phyloP scores from a whole-genome alignment of 2,329 filamentous ascomycete genomes.

The Akanthomyces muscarius region DNA sequence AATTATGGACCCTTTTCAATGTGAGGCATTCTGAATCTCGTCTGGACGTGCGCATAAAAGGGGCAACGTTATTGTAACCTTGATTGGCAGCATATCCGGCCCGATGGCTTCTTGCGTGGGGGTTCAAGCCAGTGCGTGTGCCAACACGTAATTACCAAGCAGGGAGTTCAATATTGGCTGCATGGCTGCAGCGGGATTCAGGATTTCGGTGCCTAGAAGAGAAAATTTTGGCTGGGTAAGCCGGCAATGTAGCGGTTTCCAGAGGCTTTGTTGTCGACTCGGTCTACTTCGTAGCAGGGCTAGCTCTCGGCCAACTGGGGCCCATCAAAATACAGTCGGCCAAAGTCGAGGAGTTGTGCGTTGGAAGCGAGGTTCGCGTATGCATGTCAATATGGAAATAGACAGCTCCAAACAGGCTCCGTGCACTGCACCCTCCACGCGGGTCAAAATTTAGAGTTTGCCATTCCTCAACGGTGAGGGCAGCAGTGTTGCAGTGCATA shows the following conservation, averaged over 20 bases:
- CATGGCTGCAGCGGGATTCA: slow-evolving; percentile 3
- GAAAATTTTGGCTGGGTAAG: neutral
- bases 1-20: neutral
- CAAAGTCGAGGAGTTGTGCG: neutral
- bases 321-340: neutral
- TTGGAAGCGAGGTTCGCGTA: neutral
- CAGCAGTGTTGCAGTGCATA: slow-evolving; percentile 14
- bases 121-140: neutral
- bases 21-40: neutral
- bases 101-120: neutral
- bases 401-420: neutral
- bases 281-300: neutral
- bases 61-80: neutral
- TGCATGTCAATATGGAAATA: neutral
- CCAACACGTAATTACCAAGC: neutral
- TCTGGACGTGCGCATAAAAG: neutral
- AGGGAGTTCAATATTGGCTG: neutral
- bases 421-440: slow-evolving; percentile 1
- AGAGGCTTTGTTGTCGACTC: neutral
- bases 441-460: slow-evolving; percentile 14
- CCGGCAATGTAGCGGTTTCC: neutral
- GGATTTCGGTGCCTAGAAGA: slow-evolving; percentile 2
- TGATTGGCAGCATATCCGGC: neutral
- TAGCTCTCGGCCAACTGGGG: neutral
- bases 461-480: neutral